Evolutionary conservation across 805 yeast species (phyloP).

Genomic region (Cyberlindnera amylophila): DNA sequence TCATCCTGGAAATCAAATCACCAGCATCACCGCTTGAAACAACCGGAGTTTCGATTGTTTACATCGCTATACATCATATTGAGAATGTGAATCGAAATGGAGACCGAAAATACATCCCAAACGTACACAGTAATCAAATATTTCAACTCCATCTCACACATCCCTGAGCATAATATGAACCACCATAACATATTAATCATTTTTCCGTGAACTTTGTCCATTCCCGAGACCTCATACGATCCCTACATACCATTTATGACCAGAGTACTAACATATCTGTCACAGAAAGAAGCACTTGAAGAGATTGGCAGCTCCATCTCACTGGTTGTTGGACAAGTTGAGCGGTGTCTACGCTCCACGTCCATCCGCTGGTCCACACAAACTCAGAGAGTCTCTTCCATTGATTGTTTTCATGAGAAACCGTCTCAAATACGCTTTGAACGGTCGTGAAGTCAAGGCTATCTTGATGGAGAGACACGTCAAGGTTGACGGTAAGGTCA

Average conservation of each 20-base stretch:
- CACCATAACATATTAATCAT: not conserved
- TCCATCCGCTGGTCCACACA: constrained; percentile 99
- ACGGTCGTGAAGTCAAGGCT: constrained; percentile 98
- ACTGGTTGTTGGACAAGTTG: constrained; percentile 99
- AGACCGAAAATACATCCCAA: too few relatives aligned
- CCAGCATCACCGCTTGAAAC: too few relatives aligned
- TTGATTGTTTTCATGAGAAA: constrained; percentile 95
- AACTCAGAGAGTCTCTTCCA: constrained; percentile 97
- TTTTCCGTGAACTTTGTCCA: not conserved
- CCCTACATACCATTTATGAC: not conserved
- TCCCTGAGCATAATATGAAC: too few relatives aligned
- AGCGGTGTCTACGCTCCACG: constrained; percentile 99
- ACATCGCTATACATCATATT: too few relatives aligned
- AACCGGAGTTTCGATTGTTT: too few relatives aligned
- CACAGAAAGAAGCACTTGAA: constrained; percentile 95
- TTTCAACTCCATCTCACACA: too few relatives aligned
- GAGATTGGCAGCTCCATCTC: constrained; percentile 99
- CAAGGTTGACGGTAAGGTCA: constrained; percentile 98
- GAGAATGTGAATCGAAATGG: too few relatives aligned
- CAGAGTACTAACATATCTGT: constrained; percentile 18
- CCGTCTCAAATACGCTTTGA: constrained; percentile 97
- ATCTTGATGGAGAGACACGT: constrained; percentile 98
- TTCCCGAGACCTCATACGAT: too few relatives aligned
- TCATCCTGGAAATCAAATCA: too few relatives aligned
- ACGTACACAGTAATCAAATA: too few relatives aligned